A percentile compares a stretch with the other conserved stretches of the same genome.
Conservation (phyloP, 495 filamentous ascomycete species). For the Sordaria brevicollis region DNA sequence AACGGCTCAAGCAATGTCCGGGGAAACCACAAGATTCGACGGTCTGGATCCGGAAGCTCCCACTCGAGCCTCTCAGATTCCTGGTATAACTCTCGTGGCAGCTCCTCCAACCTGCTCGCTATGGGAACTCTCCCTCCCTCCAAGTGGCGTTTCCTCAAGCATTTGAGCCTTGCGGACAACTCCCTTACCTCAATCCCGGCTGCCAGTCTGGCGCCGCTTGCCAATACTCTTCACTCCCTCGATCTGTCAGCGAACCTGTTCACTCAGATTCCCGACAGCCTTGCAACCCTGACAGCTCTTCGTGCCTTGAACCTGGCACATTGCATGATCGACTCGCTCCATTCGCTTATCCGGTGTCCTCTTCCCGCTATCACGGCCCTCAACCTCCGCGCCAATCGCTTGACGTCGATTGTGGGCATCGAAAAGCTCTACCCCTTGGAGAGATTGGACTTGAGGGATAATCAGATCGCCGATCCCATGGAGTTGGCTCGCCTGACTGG, state of each 20-base stretch:
- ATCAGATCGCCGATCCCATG: constrained; percentile 78
- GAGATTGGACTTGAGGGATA: constrained; percentile 83
- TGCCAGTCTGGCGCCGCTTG: constrained; percentile 65
- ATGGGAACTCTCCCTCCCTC: constrained; percentile 59
- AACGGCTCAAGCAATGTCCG: constrained; percentile 54
- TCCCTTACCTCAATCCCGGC: constrained; percentile 67
- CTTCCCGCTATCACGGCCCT: constrained; percentile 88
- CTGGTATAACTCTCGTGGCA: constrained; percentile 51
- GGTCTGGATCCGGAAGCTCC: constrained; percentile 85
- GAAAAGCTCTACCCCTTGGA: constrained; percentile 83
- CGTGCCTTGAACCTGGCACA: constrained; percentile 84
- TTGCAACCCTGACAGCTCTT: constrained; percentile 70
- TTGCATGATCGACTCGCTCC: constrained; percentile 95
- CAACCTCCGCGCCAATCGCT: constrained; percentile 82
- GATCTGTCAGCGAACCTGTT: constrained; percentile 90
- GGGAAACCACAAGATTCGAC: constrained; percentile 58
- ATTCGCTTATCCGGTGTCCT: constrained; percentile 75
- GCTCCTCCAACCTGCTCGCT: constrained; percentile 60
- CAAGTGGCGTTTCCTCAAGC: constrained; percentile 91
- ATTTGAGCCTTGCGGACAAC: constrained; percentile 88
- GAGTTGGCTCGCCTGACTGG: constrained; percentile 84
- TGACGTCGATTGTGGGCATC: constrained; percentile 80
- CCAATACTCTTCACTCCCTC: constrained; percentile 77
- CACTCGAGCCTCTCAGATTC: constrained; percentile 72
- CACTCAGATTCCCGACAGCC: constrained; percentile 78